Evolutionary conservation across 129 eudicot genomes (phyloP), one percentile per base, ranked within the genome.

Genomic region (Centaurea solstitialis): DNA sequence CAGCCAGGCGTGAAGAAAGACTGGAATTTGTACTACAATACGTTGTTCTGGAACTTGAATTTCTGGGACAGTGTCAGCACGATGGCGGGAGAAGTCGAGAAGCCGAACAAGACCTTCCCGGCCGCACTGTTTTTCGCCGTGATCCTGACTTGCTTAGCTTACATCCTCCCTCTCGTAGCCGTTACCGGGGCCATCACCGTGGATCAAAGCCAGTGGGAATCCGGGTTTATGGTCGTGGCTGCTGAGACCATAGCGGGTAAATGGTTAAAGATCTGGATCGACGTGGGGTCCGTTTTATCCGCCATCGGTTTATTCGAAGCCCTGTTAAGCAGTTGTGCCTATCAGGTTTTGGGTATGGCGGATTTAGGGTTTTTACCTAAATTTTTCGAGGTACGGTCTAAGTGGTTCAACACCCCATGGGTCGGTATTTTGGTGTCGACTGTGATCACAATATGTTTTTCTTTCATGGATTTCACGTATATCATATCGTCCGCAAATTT

Each of bases 21-120:
- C 18, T 88, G 91, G 91, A 88, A 61, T 4, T 70, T 82, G 11
- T 85, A 72, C 43, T 83, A 80, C 35, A 88, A 88, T 28, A 85
- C 86, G 20, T 86, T 88, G 12, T 88, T 83, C 71, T 88, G 92
- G 92, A 88, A 86, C 80, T 69, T 88, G 17, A 86, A 81, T 61
- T 88, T 83, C 33, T 88, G 92, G 92, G 89, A 88, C 59, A 83
- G 61, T 43, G 92, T 74, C 0, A 83, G 86, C 71, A 88, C 92
- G 7, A 23, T 88, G 45, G 92, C 89, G 6, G 92, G 92, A 28
- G 89, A 86, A 61, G 92, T 88, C 5, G 86, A 88, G 7, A 37
- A 82, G 3, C 92, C 92, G 0, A 80, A 78, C 41, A 86, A 61
- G 28, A 79, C 85, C 0, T 88, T 73, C 15, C 89, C 92, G 4